phyloP scores from a whole-genome alignment of 2,329 filamentous ascomycete species.

The Monosporascus sp. region DNA sequence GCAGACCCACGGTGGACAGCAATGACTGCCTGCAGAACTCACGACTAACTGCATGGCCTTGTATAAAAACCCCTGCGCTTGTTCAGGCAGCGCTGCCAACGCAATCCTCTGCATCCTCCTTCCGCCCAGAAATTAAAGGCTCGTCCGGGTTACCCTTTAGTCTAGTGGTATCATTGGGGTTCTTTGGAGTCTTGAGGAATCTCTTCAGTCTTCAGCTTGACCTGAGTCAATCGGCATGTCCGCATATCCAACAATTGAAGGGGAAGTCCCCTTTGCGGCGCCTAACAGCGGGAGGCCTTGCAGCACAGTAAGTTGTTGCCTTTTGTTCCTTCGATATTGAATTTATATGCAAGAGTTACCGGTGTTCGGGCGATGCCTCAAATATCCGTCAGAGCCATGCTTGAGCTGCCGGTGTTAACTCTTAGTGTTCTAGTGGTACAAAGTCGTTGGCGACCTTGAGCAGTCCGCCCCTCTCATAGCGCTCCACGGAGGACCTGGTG shows the following conservation, averaged over 20 bases:
- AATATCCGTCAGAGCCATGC: too few species aligned
- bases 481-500: constrained; percentile 4
- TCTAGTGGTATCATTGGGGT: background rate
- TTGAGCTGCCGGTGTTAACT: too few species aligned
- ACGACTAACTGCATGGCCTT: too few species aligned
- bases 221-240: background rate
- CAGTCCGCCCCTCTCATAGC: constrained; percentile 30
- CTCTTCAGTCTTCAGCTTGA: background rate
- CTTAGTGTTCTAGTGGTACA: constrained; percentile 3
- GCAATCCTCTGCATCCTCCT: background rate
- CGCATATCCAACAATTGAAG: constrained; percentile 3
- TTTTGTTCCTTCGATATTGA: constrained; percentile 7
- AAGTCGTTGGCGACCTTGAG: constrained; percentile 3
- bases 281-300: constrained; percentile 11
- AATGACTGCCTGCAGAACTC: too few species aligned
- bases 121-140: background rate
- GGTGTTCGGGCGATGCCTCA: too few species aligned
- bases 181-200: background rate
- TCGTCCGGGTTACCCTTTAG: background rate
- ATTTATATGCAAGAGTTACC: constrained; percentile 3
- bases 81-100: too few species aligned
- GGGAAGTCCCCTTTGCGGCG: constrained; percentile 9
- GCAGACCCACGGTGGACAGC: too few species aligned
- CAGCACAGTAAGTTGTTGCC: constrained; percentile 10
- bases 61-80: too few species aligned